These are phyloP conservation scores for Cucurbitaria berberidis DNA, from an alignment of 2,329 filamentous ascomycete species.

Conservation along the genomic window DNA sequence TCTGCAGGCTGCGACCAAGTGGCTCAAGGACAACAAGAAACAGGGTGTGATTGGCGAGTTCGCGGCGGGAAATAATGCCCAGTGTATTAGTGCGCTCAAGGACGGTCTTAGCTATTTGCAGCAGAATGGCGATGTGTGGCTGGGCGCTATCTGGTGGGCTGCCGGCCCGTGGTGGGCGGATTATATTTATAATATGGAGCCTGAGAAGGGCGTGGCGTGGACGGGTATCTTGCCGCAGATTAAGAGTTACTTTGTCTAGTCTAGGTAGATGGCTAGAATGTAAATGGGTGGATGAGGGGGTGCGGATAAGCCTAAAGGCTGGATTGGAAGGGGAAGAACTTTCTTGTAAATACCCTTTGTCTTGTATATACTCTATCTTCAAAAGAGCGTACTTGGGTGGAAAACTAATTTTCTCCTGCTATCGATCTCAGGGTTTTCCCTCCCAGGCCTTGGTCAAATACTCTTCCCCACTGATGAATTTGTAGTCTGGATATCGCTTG, in stretches of 20 bases:
- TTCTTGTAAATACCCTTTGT: background rate
- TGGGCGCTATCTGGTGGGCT: slow-evolving; percentile 61
- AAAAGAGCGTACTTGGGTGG: background rate
- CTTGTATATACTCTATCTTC: background rate
- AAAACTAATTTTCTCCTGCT: background rate
- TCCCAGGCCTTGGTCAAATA: slow-evolving; percentile 53
- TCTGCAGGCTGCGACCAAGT: slow-evolving; percentile 58
- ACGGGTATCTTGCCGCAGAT: slow-evolving; percentile 41
- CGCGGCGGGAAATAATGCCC: slow-evolving; percentile 58
- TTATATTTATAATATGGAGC: slow-evolving; percentile 60
- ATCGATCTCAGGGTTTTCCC: slow-evolving; percentile 48
- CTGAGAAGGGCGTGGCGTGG: slow-evolving; percentile 54
- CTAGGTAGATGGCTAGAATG: background rate
- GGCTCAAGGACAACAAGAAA: slow-evolving; percentile 62
- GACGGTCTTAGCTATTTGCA: slow-evolving; percentile 58
- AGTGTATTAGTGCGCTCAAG: slow-evolving; percentile 58
- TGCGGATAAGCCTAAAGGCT: background rate
- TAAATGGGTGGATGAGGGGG: background rate
- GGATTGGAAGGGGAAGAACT: background rate
- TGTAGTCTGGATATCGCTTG: slow-evolving; percentile 52
- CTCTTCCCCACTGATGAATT: slow-evolving; percentile 52
- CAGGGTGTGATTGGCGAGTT: slow-evolving; percentile 62
- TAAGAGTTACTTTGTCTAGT: slow-evolving; percentile 41
- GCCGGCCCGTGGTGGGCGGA: slow-evolving; percentile 60
- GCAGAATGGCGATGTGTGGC: slow-evolving; percentile 60